A percentile compares a stretch with the other conserved stretches of the same genome.
Conservation (phyloP, 805 yeast species). For the Kodamaea sagamina region DNA sequence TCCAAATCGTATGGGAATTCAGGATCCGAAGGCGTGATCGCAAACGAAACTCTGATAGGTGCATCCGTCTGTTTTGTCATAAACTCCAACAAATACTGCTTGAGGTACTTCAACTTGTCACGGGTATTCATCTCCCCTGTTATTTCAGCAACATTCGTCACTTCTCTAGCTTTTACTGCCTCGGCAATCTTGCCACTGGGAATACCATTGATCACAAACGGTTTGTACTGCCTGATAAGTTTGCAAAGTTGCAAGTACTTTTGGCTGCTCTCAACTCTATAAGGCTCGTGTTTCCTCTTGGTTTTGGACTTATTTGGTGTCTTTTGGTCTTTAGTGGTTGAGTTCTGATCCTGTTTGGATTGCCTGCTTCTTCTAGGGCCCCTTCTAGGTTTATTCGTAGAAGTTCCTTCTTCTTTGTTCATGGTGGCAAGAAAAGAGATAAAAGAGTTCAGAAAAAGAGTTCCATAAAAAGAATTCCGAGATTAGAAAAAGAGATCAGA, state of each 20-base stretch:
- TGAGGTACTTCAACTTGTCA: conserved; percentile 23
- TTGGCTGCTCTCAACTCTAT: conserved; percentile 10
- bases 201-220: conserved; percentile 41
- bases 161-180: conserved; percentile 7
- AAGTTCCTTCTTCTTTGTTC: not conserved
- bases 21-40: conserved; percentile 63
- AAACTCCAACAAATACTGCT: conserved; percentile 35
- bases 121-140: conserved; percentile 9
- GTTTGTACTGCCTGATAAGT: conserved; percentile 30
- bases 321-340: not conserved
- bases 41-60: conserved; percentile 44
- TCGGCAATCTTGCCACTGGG: conserved; percentile 18
- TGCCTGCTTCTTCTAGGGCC: conserved; percentile 4
- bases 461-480: too few relatives aligned
- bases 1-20: conserved; percentile 69
- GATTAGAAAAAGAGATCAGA: too few relatives aligned
- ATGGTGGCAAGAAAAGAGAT: conserved; percentile 1
- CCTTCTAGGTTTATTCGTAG: not conserved
- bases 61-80: conserved; percentile 23
- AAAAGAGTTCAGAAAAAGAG: not conserved
- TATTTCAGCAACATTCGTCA: too few relatives aligned
- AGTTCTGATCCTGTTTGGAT: not conserved
- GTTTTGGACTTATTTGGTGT: not conserved
- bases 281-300: conserved; percentile 5
- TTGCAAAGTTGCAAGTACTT: conserved; percentile 29